Evolutionary conservation across 1,139 yeast species (phyloP).

Genomic region (Debaryomycetaceae sp.): DNA sequence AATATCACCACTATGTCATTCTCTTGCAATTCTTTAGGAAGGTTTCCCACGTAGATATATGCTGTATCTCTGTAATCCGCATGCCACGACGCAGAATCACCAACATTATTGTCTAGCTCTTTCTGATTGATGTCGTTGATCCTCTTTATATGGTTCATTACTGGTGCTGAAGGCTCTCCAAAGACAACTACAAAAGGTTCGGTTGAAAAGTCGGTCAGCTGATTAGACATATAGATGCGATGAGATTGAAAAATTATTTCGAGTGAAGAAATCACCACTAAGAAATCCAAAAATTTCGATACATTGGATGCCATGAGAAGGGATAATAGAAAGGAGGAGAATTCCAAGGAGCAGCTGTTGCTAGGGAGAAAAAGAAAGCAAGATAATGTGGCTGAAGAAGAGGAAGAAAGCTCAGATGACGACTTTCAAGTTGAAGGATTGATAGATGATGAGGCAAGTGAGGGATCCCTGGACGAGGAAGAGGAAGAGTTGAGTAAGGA

Average conservation of each 20-base stretch:
- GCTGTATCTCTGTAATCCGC: slow-evolving; percentile 70
- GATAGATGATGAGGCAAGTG: slow-evolving; percentile 24
- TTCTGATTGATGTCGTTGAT: slow-evolving; percentile 61
- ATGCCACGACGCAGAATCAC: slow-evolving; percentile 81
- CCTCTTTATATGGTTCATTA: slow-evolving; percentile 44
- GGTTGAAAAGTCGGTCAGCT: not conserved
- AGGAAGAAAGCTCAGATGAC: slow-evolving; percentile 14
- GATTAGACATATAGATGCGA: not conserved
- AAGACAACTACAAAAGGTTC: not conserved
- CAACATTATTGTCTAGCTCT: slow-evolving; percentile 62
- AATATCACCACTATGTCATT: slow-evolving; percentile 75
- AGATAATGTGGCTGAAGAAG: slow-evolving; percentile 16
- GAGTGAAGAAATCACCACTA: not conserved
- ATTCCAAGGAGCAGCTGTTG: not conserved
- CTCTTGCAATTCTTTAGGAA: slow-evolving; percentile 63
- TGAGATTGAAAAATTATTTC: not conserved
- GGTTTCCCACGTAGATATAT: slow-evolving; percentile 62
- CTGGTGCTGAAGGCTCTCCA: not conserved
- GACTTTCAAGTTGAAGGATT: slow-evolving; percentile 28
- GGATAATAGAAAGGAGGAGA: not conserved
- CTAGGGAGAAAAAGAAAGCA: slow-evolving; percentile 15
- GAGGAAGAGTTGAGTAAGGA: slow-evolving; percentile 17
- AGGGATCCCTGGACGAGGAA: slow-evolving; percentile 4
- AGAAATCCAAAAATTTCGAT: not conserved
- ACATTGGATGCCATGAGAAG: not conserved